These are phyloP conservation scores for Talaromyces sp. DNA, from an alignment of 2,329 filamentous ascomycete species.

Conservation along the genomic window DNA sequence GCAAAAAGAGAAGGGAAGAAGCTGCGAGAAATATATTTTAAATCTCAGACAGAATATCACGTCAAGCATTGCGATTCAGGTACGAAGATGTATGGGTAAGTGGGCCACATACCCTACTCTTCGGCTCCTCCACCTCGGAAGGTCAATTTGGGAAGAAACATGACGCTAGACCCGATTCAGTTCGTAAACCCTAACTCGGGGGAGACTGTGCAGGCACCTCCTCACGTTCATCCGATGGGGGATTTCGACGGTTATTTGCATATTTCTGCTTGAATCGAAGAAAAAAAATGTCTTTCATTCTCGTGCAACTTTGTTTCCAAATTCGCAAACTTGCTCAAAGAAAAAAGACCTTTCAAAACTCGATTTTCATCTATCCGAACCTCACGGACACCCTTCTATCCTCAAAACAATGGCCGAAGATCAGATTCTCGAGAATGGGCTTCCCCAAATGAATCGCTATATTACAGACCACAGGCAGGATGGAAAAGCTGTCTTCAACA, in stretches of 20 bases:
- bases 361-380: background rate
- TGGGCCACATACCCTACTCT: background rate
- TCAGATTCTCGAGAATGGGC: conserved; percentile 13
- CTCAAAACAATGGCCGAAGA: background rate
- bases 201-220: background rate
- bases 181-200: background rate
- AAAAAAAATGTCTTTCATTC: too few species aligned
- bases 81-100: background rate
- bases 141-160: background rate
- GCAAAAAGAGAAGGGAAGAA: too few species aligned
- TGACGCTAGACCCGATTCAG: background rate
- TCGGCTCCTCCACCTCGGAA: conserved; percentile 11
- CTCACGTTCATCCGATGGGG: background rate
- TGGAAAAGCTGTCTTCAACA: conserved; percentile 16
- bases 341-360: background rate
- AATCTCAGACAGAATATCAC: background rate
- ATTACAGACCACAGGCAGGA: conserved; percentile 17
- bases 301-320: background rate
- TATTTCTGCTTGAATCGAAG: background rate
- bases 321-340: background rate
- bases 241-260: background rate
- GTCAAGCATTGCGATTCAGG: background rate
- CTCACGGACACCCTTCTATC: background rate
- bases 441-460: conserved; percentile 9
- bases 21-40: background rate